Evolutionary conservation across 1,284 basidiomycete species (phyloP), one percentile per base, ranked within the genome.

Genomic region (Rhodofomes roseus): DNA sequence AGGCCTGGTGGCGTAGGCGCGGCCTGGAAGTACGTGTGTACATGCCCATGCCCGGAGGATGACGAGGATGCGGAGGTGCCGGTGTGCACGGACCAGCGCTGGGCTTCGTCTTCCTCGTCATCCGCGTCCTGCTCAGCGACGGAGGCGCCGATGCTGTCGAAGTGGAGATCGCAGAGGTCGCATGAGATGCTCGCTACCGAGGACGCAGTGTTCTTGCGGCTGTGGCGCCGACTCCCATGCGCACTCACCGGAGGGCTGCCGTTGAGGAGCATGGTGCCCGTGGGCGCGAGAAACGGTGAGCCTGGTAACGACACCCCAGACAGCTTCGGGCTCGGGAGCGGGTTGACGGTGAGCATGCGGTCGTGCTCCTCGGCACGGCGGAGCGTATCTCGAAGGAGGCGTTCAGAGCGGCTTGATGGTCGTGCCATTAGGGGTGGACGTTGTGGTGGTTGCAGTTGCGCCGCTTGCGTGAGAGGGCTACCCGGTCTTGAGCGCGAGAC

Each of bases 361-460:
- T 74, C 73, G 36, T 72, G 71, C 53, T 74, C 75, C 56, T 81
- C 78, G 62, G 83, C 84, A 55, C 77, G 77, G 58, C 81, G 74
- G 41, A 87, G 79, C 1, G 86, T 79, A 57, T 84, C 79, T 55
- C 85, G 76, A 40, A 87, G 77, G 39, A 87, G 78, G 20, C 79
- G 78, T 65, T 86, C 82, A 20, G 83, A 84, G 56, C 82, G 77
- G 41, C 71, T 73, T 4, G 75, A 66, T 12, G 74, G 73, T 39
- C 74, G 71, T 29, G 68, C 50, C 66, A 71, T 72, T 34, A 34
- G 4, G 5, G 69, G 67, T n/a, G 66, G 70, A 31, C 70, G 67
- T 43, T 63, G 60, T n/a, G 61, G 55, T 12, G 57, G 60, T 56
- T 40, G 66, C 54, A 56, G 62, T 55, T 59, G 69, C 41, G 58